A percentile compares a stretch with the other conserved stretches of the same genome.
These are phyloP conservation scores for Aspergillus sp. DNA, from an alignment of 2,329 filamentous ascomycete genomes.

Conservation along the genomic window DNA sequence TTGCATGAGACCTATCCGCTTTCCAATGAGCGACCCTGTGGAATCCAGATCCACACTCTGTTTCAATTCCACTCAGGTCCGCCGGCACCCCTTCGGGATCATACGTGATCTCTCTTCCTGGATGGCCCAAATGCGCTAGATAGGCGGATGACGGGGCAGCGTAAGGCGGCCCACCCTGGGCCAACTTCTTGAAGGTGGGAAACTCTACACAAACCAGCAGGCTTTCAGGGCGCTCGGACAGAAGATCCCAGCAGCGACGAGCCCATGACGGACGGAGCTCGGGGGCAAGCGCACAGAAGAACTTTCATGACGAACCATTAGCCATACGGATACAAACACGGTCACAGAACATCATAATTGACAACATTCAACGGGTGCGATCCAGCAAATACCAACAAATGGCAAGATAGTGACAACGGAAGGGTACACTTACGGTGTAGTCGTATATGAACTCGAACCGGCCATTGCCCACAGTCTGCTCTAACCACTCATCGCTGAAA, in stretches of 20 bases:
- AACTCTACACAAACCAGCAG: constrained; percentile 69
- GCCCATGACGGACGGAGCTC: constrained; percentile 57
- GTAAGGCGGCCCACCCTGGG: constrained; percentile 69
- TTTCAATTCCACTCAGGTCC: constrained; percentile 44
- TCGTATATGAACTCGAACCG: constrained; percentile 5
- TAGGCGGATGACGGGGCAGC: constrained; percentile 69
- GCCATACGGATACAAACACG: background rate
- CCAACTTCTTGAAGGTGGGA: constrained; percentile 67
- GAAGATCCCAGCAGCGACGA: constrained; percentile 52
- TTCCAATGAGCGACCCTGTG: constrained; percentile 54
- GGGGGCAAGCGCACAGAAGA: constrained; percentile 59
- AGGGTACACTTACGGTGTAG: background rate
- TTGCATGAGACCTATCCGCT: constrained; percentile 55
- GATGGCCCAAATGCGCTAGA: constrained; percentile 65
- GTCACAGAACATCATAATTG: constrained; percentile 1
- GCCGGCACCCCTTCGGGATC: constrained; percentile 52
- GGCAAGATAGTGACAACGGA: constrained; percentile 4
- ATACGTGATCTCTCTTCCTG: constrained; percentile 67
- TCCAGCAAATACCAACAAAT: constrained; percentile 4
- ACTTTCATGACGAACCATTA: constrained; percentile 32
- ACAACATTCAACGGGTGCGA: constrained; percentile 2
- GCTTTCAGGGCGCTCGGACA: constrained; percentile 46
- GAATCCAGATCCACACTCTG: constrained; percentile 27
- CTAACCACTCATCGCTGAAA: background rate
- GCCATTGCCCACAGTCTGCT: background rate